Evolutionary conservation across 1,284 basidiomycete species (phyloP), one percentile per base, ranked within the genome.

Genomic region (Ustilago trichophora): DNA sequence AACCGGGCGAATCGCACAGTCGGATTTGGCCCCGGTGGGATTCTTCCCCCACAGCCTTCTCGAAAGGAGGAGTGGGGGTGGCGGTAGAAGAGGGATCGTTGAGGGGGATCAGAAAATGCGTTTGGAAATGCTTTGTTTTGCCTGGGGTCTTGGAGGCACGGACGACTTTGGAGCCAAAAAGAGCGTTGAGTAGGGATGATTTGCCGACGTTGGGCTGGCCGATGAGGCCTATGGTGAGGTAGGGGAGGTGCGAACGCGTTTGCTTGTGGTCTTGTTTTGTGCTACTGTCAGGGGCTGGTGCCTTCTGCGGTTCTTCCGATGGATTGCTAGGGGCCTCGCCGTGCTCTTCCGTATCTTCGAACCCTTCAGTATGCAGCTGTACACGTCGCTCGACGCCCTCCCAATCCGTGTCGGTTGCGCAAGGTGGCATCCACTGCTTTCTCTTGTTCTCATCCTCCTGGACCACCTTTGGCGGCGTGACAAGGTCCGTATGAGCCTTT

Each of bases 71-170:
- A 88, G 86, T 91, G 0, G 91, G 91, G 93, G 80, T 92, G 91
- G 22, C 91, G 90, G 26, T 93, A 5, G 56, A 36, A 13, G 34
- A 25, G 22, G 85, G 42, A 90, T 89, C 57, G 94, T 85, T 60
- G 91, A 88, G 1, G 85, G 83, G 35, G 89, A 91, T 90, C 90
- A 93, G 80, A 89, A 93, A 42, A 92, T 86, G 67, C 0, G 93
- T 94, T 81, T 95, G 92, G 80, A 92, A 93, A 78, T 94, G 92
- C 82, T 93, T 95, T 3, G 92, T 95, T 85, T 96, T 96, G 55
- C 93, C 93, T 1, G 93, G 93, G 0, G 91, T 95, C 64, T 88
- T 88, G 4, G 91, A 93, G 3, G 93, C 92, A 64, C 89, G 86
- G 1, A 95, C 93, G 77, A 87, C 89, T 45, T 85, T 86, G n/a